Conservation (phyloP, 179 eudicot species). For the Silene vulgaris region DNA sequence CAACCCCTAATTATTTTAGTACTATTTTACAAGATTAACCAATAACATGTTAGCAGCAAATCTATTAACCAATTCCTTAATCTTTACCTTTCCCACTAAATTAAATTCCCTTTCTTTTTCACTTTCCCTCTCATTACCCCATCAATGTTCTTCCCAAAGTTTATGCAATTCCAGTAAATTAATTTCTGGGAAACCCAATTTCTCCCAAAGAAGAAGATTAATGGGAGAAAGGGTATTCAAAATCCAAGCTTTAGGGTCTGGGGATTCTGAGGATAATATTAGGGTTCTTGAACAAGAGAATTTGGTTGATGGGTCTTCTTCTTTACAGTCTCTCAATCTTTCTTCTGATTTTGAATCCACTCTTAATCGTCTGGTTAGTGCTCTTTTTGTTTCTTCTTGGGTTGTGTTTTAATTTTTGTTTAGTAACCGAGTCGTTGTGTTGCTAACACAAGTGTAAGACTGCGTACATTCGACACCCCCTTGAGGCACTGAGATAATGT, state of each 20-base stretch:
- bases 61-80: conserved; percentile 17
- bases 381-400: no score
- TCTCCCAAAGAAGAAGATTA: conserved; percentile 9
- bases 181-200: conserved; percentile 10
- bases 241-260: conserved; percentile 26
- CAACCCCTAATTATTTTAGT: neutral
- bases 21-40: neutral
- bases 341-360: conserved; percentile 37
- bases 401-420: no score
- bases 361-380: conserved; percentile 53
- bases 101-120: conserved; percentile 9
- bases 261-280: conserved; percentile 28
- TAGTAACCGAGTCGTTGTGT: no score
- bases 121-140: neutral
- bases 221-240: conserved; percentile 24
- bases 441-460: no score
- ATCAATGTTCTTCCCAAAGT: conserved; percentile 11
- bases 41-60: conserved; percentile 23
- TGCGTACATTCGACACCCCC: no score
- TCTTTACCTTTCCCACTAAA: conserved; percentile 21
- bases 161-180: conserved; percentile 6
- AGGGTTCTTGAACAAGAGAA: conserved; percentile 47
- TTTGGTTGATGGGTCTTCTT: conserved; percentile 37
- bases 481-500: no score
- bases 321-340: conserved; percentile 19